Conservation (phyloP, 345 rosid species). For the Mallotus nudiflorus region DNA sequence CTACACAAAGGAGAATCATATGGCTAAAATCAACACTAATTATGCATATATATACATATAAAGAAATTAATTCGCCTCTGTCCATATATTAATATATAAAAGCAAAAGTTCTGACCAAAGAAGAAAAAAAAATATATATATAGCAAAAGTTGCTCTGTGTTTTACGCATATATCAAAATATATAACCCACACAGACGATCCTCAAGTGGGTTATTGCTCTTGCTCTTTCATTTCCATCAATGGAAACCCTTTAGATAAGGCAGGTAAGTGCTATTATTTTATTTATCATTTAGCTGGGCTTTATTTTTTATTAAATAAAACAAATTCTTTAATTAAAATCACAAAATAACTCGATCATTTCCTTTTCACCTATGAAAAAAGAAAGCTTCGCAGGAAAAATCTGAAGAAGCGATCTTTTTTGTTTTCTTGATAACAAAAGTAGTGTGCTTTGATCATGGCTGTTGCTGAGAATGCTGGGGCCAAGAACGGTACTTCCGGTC, state of each 20-base stretch:
- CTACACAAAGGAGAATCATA: constrained; percentile 16
- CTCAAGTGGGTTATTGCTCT: constrained; percentile 19
- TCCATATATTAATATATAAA: background rate
- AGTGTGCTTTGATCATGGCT: constrained; percentile 62
- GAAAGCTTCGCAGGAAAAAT: constrained; percentile 31
- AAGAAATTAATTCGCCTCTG: background rate
- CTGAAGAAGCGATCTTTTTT: constrained; percentile 25
- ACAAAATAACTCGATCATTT: constrained; percentile 8
- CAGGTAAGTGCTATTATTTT: constrained; percentile 26
- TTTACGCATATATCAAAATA: constrained; percentile 6
- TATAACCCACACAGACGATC: constrained; percentile 1
- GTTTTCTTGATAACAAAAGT: background rate
- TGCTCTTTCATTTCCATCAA: constrained; percentile 27
- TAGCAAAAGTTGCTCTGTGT: constrained; percentile 17
- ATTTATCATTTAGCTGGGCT: constrained; percentile 7
- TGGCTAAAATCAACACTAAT: constrained; percentile 14
- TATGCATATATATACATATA: background rate
- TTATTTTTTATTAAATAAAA: background rate
- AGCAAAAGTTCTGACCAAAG: background rate
- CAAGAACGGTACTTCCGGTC: constrained; percentile 64
- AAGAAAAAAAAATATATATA: too few relatives aligned
- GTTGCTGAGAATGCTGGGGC: constrained; percentile 91
- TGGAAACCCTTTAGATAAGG: constrained; percentile 50
- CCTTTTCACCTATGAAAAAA: background rate
- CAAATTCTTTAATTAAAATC: too few relatives aligned